These are phyloP conservation scores for Pseudopediastrum boryanum DNA, from an alignment of 139 green algal genomes.

Conservation along the genomic window DNA sequence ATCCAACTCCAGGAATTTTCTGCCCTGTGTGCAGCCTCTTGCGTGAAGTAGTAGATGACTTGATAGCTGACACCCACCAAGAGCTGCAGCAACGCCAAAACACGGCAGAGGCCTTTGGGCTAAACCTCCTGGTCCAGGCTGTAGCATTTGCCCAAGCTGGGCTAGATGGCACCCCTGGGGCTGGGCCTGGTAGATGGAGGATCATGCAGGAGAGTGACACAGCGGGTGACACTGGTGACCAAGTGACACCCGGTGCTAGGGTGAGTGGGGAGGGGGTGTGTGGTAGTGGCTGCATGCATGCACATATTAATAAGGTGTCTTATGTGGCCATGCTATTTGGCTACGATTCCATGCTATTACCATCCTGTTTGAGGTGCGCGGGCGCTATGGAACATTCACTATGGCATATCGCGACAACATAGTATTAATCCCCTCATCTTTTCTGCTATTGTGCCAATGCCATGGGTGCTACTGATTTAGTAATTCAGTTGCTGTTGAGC, in stretches of 20 bases:
- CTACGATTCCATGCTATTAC: too few species aligned
- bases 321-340: background rate
- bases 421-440: too few species aligned
- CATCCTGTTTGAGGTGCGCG: too few species aligned
- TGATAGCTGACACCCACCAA: constrained; percentile 44
- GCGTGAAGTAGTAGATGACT: constrained; percentile 54
- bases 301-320: background rate
- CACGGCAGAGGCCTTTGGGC: constrained; percentile 42
- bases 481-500: too few species aligned
- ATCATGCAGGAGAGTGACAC: background rate
- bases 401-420: too few species aligned
- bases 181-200: too few species aligned
- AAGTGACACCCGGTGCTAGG: background rate
- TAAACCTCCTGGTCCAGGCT: constrained; percentile 53
- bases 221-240: background rate
- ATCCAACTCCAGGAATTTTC: background rate
- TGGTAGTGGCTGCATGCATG: background rate
- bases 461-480: too few species aligned
- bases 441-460: too few species aligned
- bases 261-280: background rate
- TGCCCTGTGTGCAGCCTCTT: constrained; percentile 25
- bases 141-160: constrained; percentile 49
- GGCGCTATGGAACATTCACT: too few species aligned
- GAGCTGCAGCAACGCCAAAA: constrained; percentile 28
- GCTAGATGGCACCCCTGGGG: too few species aligned